Base-by-base conservation (phyloP, 257 asterid genomes). In the Ilex asprella region DNA sequence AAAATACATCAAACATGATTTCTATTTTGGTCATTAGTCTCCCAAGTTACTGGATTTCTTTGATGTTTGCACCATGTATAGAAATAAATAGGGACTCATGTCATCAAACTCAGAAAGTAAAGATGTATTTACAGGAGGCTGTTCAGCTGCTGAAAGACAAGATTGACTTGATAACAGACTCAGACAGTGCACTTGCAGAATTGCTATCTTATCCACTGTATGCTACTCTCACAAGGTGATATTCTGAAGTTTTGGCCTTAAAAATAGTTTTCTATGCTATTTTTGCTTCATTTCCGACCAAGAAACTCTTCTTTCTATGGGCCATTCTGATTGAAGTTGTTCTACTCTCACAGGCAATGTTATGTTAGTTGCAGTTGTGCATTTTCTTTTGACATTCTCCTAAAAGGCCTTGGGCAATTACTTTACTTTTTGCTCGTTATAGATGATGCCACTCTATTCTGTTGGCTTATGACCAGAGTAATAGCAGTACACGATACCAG, bases 61-160 rank as follows among this genome's bases (percentile, higher is more conserved):
- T 7, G 2, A 21, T 7, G 14, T 53, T 53, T 53, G 57, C 57
- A 53, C 11, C 57, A 53, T 15, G 15, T 21, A 14, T n/a, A 21
- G 27, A 3, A 12, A 3, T 2, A 53, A 53, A 14, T 21, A 21
- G 27, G 57, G 57, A 16, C 30, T 3, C 57, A 4, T 21, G 30
- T n/a, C 2, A 15, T 53, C 5, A 53, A 6, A 16, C 30, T 53
- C 16, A 10, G 44, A n/a, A 58, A 27, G 16, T 58, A 55, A 70
- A 67, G 69, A 63, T 61, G 57, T 75, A 49, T 74, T 58, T 61
- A 43, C 81, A 91, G 98, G 98, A 91, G 65, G 86, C 98, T 68
- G 85, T 82, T 16, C 74, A 73, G 69, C 84, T 91, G 76, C 83
- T 91, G n/a, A 91, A 88, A 78, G 97, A 91, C 65, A 91, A 91